Base-by-base conservation (phyloP, 2,329 filamentous ascomycete species). In the Plenodomus tracheiphilus region DNA sequence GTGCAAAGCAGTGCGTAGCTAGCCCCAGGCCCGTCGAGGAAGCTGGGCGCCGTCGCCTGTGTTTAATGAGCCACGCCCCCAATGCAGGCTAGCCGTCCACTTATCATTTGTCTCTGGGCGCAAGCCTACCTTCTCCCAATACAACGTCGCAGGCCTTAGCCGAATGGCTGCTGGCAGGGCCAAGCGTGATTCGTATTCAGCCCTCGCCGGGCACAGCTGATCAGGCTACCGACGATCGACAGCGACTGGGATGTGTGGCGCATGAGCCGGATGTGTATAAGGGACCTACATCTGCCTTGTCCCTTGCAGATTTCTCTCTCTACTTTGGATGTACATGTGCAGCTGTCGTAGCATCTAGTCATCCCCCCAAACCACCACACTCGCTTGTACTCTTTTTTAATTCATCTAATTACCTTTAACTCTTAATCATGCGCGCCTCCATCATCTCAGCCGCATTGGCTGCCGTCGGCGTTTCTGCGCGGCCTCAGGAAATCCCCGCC, bases 381-480 rank as follows among this genome's bases (percentile, higher is more conserved):
- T 53, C 54, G 51, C 47, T 58, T 50, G 47, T 28, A 16, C 19
- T 15, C 35, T 36, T 11, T 40, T 51, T 35, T 45, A 36, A 35
- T 15, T 46, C 9, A 36, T 39, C 44, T 42, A n/a, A 7, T 51
- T 52, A 49, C 52, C 41, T 41, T 45, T 49, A 46, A 40, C 47
- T 44, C 52, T 39, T 59, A 51, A 61, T 49, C 32, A 59, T 61
- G 58, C 57, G 52, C 34, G 20, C 49, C 32, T 45, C 43, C 3
- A 35, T 59, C 39, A 42, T 61, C 15, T 53, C 58, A n/a, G 51
- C 56, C 51, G 38, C 49, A 15, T 43, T 61, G 54, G 58, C 56
- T 18, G 18, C 49, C n/a, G 43, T 47, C 11, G 50, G 41, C 32
- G 54, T 56, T 28, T 46, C 46, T 18, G 56, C 58, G 13, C 21